Conservation (phyloP, 495 filamentous ascomycete genomes). For the Aspergillus olivimuriae region DNA sequence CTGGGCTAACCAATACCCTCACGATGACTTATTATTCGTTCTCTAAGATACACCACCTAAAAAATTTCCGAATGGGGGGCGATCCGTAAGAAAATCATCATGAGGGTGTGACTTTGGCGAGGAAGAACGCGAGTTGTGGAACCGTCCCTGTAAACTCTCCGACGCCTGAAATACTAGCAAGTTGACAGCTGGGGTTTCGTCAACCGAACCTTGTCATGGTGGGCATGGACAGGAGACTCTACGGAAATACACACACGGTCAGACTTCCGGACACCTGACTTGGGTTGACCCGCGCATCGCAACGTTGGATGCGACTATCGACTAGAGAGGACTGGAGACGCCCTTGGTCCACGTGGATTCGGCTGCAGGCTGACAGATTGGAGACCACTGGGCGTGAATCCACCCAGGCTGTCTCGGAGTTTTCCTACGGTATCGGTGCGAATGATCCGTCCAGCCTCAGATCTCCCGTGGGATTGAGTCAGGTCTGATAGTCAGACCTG, state of each 20-base stretch:
- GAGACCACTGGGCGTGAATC: neutral
- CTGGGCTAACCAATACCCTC: too few relatives aligned
- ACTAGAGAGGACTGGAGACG: too few relatives aligned
- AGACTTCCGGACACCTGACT: too few relatives aligned
- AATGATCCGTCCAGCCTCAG: neutral
- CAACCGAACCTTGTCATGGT: too few relatives aligned
- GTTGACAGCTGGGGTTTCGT: constrained; percentile 25
- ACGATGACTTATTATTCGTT: too few relatives aligned
- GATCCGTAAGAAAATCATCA: constrained; percentile 5
- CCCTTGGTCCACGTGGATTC: too few relatives aligned
- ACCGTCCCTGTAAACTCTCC: constrained; percentile 28
- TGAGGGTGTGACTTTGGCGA: constrained; percentile 2
- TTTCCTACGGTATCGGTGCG: neutral
- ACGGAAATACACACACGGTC: too few relatives aligned
- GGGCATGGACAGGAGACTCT: too few relatives aligned
- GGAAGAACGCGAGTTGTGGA: constrained; percentile 18
- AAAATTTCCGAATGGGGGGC: neutral
- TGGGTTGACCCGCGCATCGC: too few relatives aligned
- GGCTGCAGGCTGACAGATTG: constrained; percentile 13
- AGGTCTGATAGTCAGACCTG: neutral
- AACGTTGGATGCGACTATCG: too few relatives aligned
- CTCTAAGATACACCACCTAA: too few relatives aligned
- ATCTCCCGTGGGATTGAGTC: neutral
- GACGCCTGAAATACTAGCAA: constrained; percentile 28
- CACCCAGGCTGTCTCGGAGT: neutral